Evolutionary conservation across 805 yeast genomes (phyloP).

Genomic region (Candida sonorensis): DNA sequence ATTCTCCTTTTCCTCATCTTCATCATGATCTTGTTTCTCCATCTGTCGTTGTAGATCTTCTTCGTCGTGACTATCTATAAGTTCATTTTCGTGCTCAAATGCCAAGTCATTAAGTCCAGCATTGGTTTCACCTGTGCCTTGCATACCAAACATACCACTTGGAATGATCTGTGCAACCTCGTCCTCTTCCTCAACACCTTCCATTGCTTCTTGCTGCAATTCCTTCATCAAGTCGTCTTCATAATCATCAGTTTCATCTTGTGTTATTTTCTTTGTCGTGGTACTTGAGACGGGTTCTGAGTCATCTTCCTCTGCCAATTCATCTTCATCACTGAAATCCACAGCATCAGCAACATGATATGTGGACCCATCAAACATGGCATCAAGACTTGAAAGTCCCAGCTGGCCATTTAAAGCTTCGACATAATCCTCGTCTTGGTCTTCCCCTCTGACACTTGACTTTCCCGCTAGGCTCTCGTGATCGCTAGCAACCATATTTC

Average conservation of each 20-base stretch:
- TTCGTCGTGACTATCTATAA: constrained; percentile 18
- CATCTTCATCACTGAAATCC: constrained; percentile 93
- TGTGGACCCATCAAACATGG: constrained; percentile 40
- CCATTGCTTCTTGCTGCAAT: constrained; percentile 31
- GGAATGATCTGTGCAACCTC: constrained; percentile 20
- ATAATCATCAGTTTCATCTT: constrained; percentile 28
- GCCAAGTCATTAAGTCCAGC: constrained; percentile 26
- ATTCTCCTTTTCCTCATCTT: constrained; percentile 1
- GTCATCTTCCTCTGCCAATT: constrained; percentile 82
- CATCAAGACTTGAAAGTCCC: constrained; percentile 23
- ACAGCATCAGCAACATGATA: constrained; percentile 87
- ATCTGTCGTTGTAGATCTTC: constrained; percentile 6
- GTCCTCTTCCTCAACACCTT: constrained; percentile 29
- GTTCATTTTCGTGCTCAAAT: constrained; percentile 21
- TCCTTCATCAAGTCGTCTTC: constrained; percentile 34
- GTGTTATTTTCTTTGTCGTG: constrained; percentile 35
- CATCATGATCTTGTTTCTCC: constrained; percentile 3
- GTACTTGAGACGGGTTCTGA: constrained; percentile 20
- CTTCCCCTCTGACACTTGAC: neutral
- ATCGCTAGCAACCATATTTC: constrained; percentile 2
- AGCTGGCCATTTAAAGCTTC: constrained; percentile 28
- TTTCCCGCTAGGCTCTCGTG: neutral
- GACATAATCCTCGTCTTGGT: constrained; percentile 25
- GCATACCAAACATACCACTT: constrained; percentile 25
- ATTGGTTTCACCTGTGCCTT: constrained; percentile 18